Percentiles rank a stretch among this genome's conserved stretches.
Conservation (phyloP, 768 basidiomycete species). For the Nidularia pulvinata region DNA sequence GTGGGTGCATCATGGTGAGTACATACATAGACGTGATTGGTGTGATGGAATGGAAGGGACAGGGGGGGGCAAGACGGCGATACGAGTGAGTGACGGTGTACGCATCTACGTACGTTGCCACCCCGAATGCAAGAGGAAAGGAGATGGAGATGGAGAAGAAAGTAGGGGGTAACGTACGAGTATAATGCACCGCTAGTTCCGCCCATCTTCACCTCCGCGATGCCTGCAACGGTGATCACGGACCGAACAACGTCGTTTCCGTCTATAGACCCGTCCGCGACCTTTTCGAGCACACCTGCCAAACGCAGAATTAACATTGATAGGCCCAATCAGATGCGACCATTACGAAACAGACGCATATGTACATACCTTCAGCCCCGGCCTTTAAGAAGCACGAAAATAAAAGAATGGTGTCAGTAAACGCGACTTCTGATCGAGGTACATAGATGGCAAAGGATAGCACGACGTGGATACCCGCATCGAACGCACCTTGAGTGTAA, state of each 20-base stretch:
- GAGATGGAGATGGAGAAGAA: neutral
- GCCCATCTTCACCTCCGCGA: slow-evolving; percentile 86
- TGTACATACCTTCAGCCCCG: slow-evolving; percentile 64
- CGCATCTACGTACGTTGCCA: no score
- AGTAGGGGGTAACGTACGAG: slow-evolving; percentile 54
- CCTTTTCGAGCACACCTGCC: slow-evolving; percentile 58
- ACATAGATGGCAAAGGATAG: neutral
- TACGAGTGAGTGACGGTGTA: no score
- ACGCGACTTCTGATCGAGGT: neutral
- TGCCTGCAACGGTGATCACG: slow-evolving; percentile 67
- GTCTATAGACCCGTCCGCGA: slow-evolving; percentile 52
- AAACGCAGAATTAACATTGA: neutral
- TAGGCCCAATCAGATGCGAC: no score
- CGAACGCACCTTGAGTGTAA: slow-evolving; percentile 42
- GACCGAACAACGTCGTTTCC: slow-evolving; percentile 67
- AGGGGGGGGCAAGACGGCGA: no score
- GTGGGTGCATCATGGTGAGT: neutral
- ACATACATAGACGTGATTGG: neutral
- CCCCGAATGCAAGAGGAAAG: neutral
- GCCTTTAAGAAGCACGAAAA: slow-evolving; percentile 28
- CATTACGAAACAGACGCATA: slow-evolving; percentile 1
- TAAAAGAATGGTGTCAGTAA: neutral
- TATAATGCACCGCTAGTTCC: slow-evolving; percentile 92
- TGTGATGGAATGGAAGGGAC: no score
- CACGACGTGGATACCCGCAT: neutral